Conservation (phyloP, 768 basidiomycete genomes). For the Lyophyllum shimeji region DNA sequence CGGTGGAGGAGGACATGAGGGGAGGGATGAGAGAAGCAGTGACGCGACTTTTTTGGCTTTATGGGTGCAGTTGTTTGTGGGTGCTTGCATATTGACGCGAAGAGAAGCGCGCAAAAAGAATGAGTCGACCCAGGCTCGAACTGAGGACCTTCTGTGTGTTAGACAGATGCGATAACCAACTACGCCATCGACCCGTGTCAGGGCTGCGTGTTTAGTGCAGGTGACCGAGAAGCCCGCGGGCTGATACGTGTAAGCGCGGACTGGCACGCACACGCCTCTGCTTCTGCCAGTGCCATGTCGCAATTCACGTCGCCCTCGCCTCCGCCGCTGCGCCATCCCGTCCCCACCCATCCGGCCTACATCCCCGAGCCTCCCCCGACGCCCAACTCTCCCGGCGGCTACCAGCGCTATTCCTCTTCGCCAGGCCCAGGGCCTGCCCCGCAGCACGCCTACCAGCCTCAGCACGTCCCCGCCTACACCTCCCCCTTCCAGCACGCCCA, state of each 20-base stretch:
- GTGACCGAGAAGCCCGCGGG: neutral
- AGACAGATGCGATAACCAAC: slow-evolving; percentile 74
- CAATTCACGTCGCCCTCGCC: slow-evolving; percentile 47
- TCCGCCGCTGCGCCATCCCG: slow-evolving; percentile 83
- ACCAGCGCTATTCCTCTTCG: slow-evolving; percentile 70
- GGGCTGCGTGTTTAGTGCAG: too few species aligned
- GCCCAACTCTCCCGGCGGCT: slow-evolving; percentile 70
- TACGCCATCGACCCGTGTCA: slow-evolving; percentile 55
- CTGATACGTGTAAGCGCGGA: neutral
- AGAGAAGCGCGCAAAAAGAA: neutral
- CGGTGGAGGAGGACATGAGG: slow-evolving; percentile 42
- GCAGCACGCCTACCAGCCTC: slow-evolving; percentile 24
- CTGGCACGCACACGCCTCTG: neutral
- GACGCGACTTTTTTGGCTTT: slow-evolving; percentile 4
- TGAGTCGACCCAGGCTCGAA: slow-evolving; percentile 15
- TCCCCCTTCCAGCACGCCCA: slow-evolving; percentile 49
- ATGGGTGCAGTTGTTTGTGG: slow-evolving; percentile 1
- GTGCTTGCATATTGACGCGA: neutral
- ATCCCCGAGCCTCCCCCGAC: slow-evolving; percentile 83
- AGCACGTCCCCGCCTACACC: slow-evolving; percentile 46
- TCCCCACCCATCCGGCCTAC: slow-evolving; percentile 84
- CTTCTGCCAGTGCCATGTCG: neutral
- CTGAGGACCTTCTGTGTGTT: slow-evolving; percentile 15
- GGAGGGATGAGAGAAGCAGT: slow-evolving; percentile 2
- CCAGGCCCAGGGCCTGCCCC: slow-evolving; percentile 44